Evolutionary conservation across 129 eudicot species (phyloP), one percentile per base, ranked within the genome.

Genomic region (Calendula officinalis): DNA sequence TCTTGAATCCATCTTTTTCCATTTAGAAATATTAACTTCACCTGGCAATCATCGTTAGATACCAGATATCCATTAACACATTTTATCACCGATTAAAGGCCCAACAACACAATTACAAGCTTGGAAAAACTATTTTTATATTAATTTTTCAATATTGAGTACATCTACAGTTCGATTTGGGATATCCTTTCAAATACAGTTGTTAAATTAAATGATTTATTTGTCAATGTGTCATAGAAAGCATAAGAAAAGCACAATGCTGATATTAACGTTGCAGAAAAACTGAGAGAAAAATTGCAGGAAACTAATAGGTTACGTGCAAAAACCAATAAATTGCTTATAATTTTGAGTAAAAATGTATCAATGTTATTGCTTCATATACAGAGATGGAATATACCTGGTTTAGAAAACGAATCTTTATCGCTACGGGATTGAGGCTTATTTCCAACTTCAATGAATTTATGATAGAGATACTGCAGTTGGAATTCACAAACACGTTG

Each of bases 1-100:
- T 69, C 85, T 79, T 8, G 95, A 73, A 76, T 90, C 85, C 77
- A 86, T 41, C 83, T 73, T 80, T 38, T 61, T 80, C 92, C 94
- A 83, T 59, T 76, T 76, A 30, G 88, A 81, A 43, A 64, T 45
- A 39, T 73, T 68, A 56, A 73, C 22, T 46, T 35, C 33, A 70
- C 81, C 94, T 83, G 73, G 7, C 16, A 53, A 53, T 12, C 51
- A 62, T 50, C 75, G 66, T 40, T 43, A 53, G 74, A 22, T 47
- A 41, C 57, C 40, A 49, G 33, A 67, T 43, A 27, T 15, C 42
- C 43, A 64, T 59, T 13, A 60, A 33, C 42, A 41, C 48, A 10
- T 6, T 40, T 53, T 33, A 47, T 52, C 55, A 62, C 43, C 13
- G 34, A 52, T 49, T 11, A 41, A 43, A 22, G 30, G 2, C 9